Evolutionary conservation across 192 early-diverging fungal species (phyloP), one percentile per base, ranked within the genome.

Genomic region (Thamnidium elegans): DNA sequence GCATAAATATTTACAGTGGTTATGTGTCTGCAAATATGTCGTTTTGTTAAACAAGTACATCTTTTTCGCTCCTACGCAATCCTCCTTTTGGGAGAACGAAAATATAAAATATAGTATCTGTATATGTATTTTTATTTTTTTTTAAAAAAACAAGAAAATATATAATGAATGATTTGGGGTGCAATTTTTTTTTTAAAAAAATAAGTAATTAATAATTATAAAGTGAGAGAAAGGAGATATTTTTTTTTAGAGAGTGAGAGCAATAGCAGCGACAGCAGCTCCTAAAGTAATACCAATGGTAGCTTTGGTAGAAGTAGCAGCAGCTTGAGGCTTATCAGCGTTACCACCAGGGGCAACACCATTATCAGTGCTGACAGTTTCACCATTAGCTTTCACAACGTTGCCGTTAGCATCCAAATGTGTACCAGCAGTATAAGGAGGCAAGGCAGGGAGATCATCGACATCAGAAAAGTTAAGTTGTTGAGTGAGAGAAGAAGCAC

Each of bases 361-460:
- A n/a, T 7, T 17, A 39, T 3, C 26, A 13, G 17, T 7, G 1
- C 19, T 39, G 20, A 20, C 7, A 7, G 13, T 43, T 20, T 31
- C 36, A 26, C 48, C 50, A 21, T 52, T 64, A 10, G 39, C 20
- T 6, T 50, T 44, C 5, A 58, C 62, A 7, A 63, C 59, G 7
- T 70, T 54, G 51, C 62, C 68, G 13, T 58, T 58, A 39, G 52
- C 20, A 36, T 58, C 36, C 13, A 70, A 56, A 43, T 20, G 32
- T 26, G 39, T 54, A 39, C 66, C 66, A 52, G 50, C 62, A 7
- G 43, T 68, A 46, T 67, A 68, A 51, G 66, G 30, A 44, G 53
- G 48, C 7, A 73, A 55, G 48, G 66, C 43, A 60, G 71, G 71
- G 15, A 73, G 63, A 58, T 73, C 71, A 48, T 73, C 71, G 13